Evolutionary conservation across 83 land plant genomes (phyloP), one percentile per base, ranked within the genome.

Genomic region (Diphasiastrum complanatum): DNA sequence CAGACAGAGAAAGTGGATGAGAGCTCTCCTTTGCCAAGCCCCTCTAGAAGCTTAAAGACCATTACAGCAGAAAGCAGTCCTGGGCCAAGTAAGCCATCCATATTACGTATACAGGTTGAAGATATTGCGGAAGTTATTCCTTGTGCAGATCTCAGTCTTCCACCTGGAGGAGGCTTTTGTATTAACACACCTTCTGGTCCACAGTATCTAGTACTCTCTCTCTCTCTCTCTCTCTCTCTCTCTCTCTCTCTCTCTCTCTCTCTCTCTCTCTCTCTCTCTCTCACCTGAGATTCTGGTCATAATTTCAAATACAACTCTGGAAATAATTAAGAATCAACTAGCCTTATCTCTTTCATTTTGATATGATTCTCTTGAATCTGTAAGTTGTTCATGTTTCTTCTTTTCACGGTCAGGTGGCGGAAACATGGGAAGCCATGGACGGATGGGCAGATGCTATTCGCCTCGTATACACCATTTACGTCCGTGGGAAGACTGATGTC

Each of bases 91-190:
- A 82, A 73, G 61, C 34, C 81, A 54, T 43, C 76, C 19, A 60
- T 50, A 10, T 38, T 83, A 22, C 81, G 61, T 66, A 77, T 92
- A 34, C 88, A 88, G 20, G 48, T 92, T 50, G 63, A 83, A 23
- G 85, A 88, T 61, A 83, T 92, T 61, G 61, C 79, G 6, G 78
- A 75, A 63, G 74, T 92, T 35, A 72, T 83, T 35, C 83, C 96
- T 45, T 83, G 81, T 73, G 84, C 91, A 58, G 98, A 92, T 81
- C 84, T 92, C 48, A 92, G 92, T 23, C 75, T 92, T 28, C 98
- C 96, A 20, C 81, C 91, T 23, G 98, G 98, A 38, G 96, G 85
- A 24, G 95, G 96, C 47, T 74, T 92, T 35, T 79, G 85, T 51
- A 85, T 88, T 60, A 86, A 85, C 54, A 92, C 98, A 41, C 65